Percentiles rank a stretch among this genome's conserved stretches.
These are phyloP conservation scores for Artemisia tridentata DNA, from an alignment of 129 eudicot genomes.

Conservation along the genomic window DNA sequence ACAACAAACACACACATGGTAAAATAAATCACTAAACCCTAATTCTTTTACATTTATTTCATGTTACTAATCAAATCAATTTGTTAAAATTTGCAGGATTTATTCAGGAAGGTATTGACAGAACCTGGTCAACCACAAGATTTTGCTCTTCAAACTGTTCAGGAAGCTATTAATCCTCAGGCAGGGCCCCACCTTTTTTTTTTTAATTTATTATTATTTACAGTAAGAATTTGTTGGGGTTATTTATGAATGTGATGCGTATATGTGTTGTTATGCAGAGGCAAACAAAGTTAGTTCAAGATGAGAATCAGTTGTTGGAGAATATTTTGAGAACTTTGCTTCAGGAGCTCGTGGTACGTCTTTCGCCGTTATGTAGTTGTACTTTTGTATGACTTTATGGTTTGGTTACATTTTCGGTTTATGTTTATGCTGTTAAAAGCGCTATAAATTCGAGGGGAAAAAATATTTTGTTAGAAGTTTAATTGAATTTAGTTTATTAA, in stretches of 20 bases:
- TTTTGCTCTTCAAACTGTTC: constrained; percentile 89
- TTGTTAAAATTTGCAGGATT: constrained; percentile 48
- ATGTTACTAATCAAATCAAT: no score
- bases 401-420: no score
- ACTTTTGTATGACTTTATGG: no score
- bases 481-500: no score
- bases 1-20: no score
- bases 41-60: no score
- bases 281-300: constrained; percentile 86
- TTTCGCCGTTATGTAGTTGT: not conserved
- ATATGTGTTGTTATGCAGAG: constrained; percentile 46
- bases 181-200: constrained; percentile 17
- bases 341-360: constrained; percentile 89
- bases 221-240: not conserved
- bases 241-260: not conserved
- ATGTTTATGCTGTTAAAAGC: no score
- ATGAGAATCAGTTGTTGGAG: constrained; percentile 93
- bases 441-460: no score
- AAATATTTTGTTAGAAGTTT: no score
- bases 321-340: constrained; percentile 78
- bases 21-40: no score
- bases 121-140: constrained; percentile 65
- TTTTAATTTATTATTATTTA: not conserved
- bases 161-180: constrained; percentile 89
- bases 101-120: constrained; percentile 66